Conservation (phyloP, 495 filamentous ascomycete species). For the Hypoxylon cercidicola region DNA sequence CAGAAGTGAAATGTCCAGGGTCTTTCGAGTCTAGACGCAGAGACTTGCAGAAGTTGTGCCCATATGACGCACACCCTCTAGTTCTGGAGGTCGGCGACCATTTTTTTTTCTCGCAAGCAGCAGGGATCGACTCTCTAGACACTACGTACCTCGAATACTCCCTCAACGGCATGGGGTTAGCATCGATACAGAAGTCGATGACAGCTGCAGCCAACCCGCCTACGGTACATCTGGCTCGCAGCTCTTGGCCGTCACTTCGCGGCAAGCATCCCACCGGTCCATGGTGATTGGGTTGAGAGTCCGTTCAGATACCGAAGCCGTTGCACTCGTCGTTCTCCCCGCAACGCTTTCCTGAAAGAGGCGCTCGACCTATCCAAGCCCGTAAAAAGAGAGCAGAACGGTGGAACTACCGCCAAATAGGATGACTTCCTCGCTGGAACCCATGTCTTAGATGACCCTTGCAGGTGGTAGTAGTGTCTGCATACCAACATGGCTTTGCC, state of each 20-base stretch:
- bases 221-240: constrained; percentile 39
- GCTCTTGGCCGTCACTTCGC: constrained; percentile 44
- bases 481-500: constrained; percentile 42
- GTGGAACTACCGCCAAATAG: constrained; percentile 41
- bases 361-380: constrained; percentile 43
- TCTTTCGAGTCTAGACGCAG: constrained; percentile 42
- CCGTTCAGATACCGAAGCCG: constrained; percentile 44
- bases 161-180: constrained; percentile 31
- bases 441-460: constrained; percentile 45
- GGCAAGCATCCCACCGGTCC: constrained; percentile 33
- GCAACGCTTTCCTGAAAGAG: constrained; percentile 45
- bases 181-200: constrained; percentile 39
- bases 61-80: constrained; percentile 45
- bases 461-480: constrained; percentile 42
- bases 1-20: constrained; percentile 33
- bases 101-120: constrained; percentile 41
- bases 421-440: constrained; percentile 41
- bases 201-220: constrained; percentile 42
- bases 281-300: constrained; percentile 37
- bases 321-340: constrained; percentile 42
- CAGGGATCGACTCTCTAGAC: constrained; percentile 41
- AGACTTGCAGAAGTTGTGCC: constrained; percentile 42
- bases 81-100: constrained; percentile 43
- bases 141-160: constrained; percentile 43
- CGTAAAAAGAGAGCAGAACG: constrained; percentile 30